phyloP scores from a whole-genome alignment of 2,329 filamentous ascomycete genomes.

The Westerdykella sp. region DNA sequence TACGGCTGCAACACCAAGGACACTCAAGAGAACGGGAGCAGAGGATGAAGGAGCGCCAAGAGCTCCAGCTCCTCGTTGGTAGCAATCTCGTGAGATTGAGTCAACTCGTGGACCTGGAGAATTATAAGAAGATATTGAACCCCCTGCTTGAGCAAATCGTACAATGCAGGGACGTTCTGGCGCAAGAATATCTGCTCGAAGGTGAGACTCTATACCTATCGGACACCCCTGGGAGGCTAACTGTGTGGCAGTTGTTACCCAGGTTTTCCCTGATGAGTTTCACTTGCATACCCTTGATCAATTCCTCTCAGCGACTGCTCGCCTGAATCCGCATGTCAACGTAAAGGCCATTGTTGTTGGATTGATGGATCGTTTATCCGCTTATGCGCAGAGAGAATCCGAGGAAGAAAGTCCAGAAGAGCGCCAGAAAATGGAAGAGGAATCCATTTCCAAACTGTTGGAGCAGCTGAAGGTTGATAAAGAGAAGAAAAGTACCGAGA shows the following conservation, averaged over 20 bases:
- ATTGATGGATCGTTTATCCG: slow-evolving; percentile 90
- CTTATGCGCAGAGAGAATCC: slow-evolving; percentile 87
- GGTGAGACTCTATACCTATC: slow-evolving; percentile 34
- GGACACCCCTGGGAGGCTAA: slow-evolving; percentile 13
- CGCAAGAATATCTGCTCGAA: slow-evolving; percentile 94
- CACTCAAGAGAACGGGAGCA: slow-evolving; percentile 92
- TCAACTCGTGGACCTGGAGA: slow-evolving; percentile 89
- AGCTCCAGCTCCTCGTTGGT: slow-evolving; percentile 89
- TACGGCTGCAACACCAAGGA: slow-evolving; percentile 92
- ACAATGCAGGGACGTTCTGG: slow-evolving; percentile 92
- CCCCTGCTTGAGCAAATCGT: slow-evolving; percentile 94
- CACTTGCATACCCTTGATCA: slow-evolving; percentile 95
- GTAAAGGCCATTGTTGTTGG: slow-evolving; percentile 98
- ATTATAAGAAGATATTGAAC: slow-evolving; percentile 87
- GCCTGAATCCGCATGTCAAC: slow-evolving; percentile 93
- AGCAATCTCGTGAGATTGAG: slow-evolving; percentile 94
- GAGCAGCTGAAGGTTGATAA: slow-evolving; percentile 69
- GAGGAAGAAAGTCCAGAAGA: slow-evolving; percentile 64
- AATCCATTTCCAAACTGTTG: slow-evolving; percentile 70
- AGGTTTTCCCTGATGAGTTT: slow-evolving; percentile 98
- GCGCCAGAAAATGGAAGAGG: slow-evolving; percentile 71
- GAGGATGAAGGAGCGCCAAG: slow-evolving; percentile 87
- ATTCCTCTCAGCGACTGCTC: slow-evolving; percentile 84
- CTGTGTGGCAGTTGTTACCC: slow-evolving; percentile 70
- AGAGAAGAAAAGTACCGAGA: slow-evolving; percentile 40